Base-by-base conservation (phyloP, 108 stramenopile genomes). In the Parietichytrium sp. region DNA sequence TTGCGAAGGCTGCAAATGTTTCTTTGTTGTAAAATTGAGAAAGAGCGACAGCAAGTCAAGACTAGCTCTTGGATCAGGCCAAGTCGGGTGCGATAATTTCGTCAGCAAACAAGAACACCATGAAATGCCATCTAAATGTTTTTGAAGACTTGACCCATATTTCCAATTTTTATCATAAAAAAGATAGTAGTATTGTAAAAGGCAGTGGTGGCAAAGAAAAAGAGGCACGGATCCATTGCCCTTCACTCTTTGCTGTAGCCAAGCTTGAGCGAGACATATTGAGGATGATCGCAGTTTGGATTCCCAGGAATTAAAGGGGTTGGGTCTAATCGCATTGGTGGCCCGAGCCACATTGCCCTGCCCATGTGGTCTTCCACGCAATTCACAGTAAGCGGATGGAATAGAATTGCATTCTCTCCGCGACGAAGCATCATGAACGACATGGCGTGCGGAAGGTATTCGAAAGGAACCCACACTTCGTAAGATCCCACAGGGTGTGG, bases 361-460 rank as follows among this genome's bases (percentile, higher is more conserved):
- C 80, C 80, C 12, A 42, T 33, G 42, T 81, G 80, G 20, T 81
- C 80, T 45, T 81, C 80, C 15, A 81, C 31, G 27, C 80, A 81
- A 54, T 49, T 52, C n/a, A 26, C 18, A 7, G 80, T 81, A 29
- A 81, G 51, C 29, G 80, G 52, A 47, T 81, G 80, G 15, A 81
- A 49, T 12, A 81, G 23, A 3, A 81, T 29, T 6, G 54, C 45
- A 8, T 49, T 49, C 54, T 81, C 80, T 36, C 80, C 80, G 16
- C 80, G 80, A 47, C 54, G 4, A 15, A 54, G 18, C 80, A 81
- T 81, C 29, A 81, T 81, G 80, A 47, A 54, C 1, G 51, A 52
- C 33, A 49, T 81, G 33, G 12, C 54, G 25, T 29, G n/a, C 1
- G 52, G 54, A 4, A 81, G 36, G 54, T 81, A 47, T 54, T 81